Percentiles rank a stretch among this genome's conserved stretches.
Conservation (phyloP, 768 basidiomycete genomes). For the Boletus rubropictus region DNA sequence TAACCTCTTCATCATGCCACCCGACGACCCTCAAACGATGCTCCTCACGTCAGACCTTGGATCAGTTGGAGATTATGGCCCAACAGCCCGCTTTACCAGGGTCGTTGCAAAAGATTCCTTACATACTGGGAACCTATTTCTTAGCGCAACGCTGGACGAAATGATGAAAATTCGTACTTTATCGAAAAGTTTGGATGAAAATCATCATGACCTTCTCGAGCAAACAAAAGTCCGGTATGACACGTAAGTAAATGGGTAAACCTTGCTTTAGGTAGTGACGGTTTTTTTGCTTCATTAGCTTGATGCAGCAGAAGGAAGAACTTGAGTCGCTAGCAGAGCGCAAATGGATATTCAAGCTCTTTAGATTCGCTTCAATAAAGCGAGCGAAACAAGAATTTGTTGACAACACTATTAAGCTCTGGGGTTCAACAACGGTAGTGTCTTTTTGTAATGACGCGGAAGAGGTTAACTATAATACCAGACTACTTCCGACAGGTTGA, state of each 20-base stretch:
- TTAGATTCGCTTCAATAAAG: background rate
- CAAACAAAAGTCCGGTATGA: slow-evolving; percentile 1
- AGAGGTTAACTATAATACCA: background rate
- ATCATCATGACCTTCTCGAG: background rate
- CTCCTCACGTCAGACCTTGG: too few relatives aligned
- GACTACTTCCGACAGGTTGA: slow-evolving; percentile 4
- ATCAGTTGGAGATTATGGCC: too few relatives aligned
- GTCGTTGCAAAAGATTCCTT: background rate
- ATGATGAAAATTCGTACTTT: slow-evolving; percentile 2
- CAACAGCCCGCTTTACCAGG: too few relatives aligned
- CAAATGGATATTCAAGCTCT: background rate
- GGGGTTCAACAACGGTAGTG: background rate
- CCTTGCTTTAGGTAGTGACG: background rate
- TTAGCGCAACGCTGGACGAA: slow-evolving; percentile 8
- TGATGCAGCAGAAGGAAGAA: background rate
- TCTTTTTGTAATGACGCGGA: too few relatives aligned
- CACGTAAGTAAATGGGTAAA: background rate
- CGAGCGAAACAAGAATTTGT: background rate
- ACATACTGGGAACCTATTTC: background rate
- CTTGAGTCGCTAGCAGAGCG: background rate
- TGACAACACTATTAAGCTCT: background rate
- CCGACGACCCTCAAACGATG: background rate
- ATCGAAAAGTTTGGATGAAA: background rate
- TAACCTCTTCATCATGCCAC: slow-evolving; percentile 6
- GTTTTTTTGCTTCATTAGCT: background rate